Evolutionary conservation across 1,139 yeast genomes (phyloP).

Genomic region (Pichia sorboxylosa): DNA sequence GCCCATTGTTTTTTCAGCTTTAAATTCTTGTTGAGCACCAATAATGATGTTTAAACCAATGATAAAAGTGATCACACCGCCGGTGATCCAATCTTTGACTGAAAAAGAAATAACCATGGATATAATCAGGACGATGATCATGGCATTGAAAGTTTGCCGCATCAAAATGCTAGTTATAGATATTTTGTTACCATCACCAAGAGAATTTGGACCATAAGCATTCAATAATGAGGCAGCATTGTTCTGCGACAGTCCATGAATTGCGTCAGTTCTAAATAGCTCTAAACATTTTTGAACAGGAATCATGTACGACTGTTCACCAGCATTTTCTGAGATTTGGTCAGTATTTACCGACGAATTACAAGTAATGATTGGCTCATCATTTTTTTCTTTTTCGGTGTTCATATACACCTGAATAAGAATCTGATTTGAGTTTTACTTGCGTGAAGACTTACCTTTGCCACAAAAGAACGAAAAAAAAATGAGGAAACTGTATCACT

Average conservation of each 20-base stretch:
- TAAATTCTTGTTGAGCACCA: conserved; percentile 46
- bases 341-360: conserved; percentile 5
- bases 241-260: conserved; percentile 36
- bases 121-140: conserved; percentile 63
- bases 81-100: conserved; percentile 70
- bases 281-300: conserved; percentile 27
- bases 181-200: conserved; percentile 48
- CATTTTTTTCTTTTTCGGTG: conserved; percentile 1
- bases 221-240: conserved; percentile 27
- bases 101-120: conserved; percentile 71
- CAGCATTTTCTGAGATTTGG: conserved; percentile 4
- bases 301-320: conserved; percentile 24
- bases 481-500: too few species aligned
- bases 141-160: conserved; percentile 68
- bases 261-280: conserved; percentile 29
- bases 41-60: conserved; percentile 54
- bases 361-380: conserved; percentile 9
- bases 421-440: too few species aligned
- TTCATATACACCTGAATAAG: background rate
- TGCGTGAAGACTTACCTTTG: too few species aligned
- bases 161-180: conserved; percentile 48
- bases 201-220: conserved; percentile 43
- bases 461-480: too few species aligned
- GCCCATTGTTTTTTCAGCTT: conserved; percentile 73
- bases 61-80: conserved; percentile 71